These are phyloP conservation scores for Oryza nivara DNA, from an alignment of 176 grass and related monocot species.

Conservation along the genomic window DNA sequence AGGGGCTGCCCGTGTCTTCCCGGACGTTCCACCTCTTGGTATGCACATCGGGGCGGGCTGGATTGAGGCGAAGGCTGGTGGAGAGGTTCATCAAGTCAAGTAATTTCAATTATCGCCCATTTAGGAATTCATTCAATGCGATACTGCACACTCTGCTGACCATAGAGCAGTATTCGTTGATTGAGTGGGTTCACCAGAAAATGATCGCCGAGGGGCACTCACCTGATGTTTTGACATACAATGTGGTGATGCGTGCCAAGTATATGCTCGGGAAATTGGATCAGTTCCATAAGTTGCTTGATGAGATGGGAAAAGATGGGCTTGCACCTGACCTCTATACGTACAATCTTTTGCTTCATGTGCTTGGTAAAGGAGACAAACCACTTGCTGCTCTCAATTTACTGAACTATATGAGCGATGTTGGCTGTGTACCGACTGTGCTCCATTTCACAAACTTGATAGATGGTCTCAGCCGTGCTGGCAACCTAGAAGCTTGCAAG, in stretches of 20 bases:
- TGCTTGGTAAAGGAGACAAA: constrained; percentile 92
- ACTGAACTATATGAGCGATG: constrained; percentile 90
- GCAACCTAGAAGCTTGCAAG: constrained; percentile 90
- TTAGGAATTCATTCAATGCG: constrained; percentile 79
- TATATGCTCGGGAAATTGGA: constrained; percentile 90
- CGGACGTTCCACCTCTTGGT: constrained; percentile 84
- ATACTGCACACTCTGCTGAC: constrained; percentile 80
- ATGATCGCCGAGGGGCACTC: constrained; percentile 73
- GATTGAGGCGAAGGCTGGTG: constrained; percentile 70
- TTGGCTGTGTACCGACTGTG: constrained; percentile 70
- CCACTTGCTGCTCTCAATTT: constrained; percentile 91
- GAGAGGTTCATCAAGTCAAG: constrained; percentile 78
- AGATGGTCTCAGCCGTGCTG: constrained; percentile 85
- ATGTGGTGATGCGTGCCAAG: constrained; percentile 89
- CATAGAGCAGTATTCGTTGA: constrained; percentile 72
- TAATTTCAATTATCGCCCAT: constrained; percentile 80
- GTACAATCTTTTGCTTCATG: constrained; percentile 91
- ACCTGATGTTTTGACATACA: constrained; percentile 90
- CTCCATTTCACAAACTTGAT: constrained; percentile 98
- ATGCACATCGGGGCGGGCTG: constrained; percentile 63
- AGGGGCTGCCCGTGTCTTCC: constrained; percentile 66
- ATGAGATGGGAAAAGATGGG: constrained; percentile 83
- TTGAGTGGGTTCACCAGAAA: constrained; percentile 87
- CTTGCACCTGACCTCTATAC: constrained; percentile 81
- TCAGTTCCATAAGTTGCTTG: constrained; percentile 77